Percentiles rank a stretch among this genome's conserved stretches.
phyloP scores from a whole-genome alignment of 1,284 basidiomycete genomes.

The Ustilago bromivora region DNA sequence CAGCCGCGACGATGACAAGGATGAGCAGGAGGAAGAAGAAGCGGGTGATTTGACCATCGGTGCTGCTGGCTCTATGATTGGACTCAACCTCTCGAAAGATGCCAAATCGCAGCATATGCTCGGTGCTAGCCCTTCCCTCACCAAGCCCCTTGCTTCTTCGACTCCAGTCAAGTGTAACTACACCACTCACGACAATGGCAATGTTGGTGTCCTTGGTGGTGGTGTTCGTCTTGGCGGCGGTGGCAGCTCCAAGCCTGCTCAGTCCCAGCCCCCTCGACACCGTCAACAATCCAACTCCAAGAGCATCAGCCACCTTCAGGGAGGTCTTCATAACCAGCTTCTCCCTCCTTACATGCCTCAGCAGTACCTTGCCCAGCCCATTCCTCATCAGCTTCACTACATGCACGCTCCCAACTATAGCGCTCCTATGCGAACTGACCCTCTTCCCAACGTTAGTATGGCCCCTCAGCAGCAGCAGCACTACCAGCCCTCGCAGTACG shows the following conservation, averaged over 20 bases:
- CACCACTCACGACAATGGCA: slow-evolving; percentile 62
- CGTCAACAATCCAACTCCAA: slow-evolving; percentile 43
- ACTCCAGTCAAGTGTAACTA: slow-evolving; percentile 52
- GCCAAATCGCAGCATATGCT: neutral
- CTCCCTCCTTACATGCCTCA: slow-evolving; percentile 21
- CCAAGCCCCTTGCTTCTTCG: slow-evolving; percentile 11
- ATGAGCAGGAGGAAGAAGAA: slow-evolving; percentile 29
- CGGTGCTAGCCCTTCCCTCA: neutral
- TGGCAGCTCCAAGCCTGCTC: neutral
- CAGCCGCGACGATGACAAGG: slow-evolving; percentile 21
- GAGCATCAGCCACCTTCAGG: slow-evolving; percentile 41
- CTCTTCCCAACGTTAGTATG: slow-evolving; percentile 26
- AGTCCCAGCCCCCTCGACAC: slow-evolving; percentile 14
- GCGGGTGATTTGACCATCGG: slow-evolving; percentile 48
- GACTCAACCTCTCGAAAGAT: slow-evolving; percentile 22
- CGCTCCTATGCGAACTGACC: slow-evolving; percentile 40
- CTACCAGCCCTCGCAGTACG: slow-evolving; percentile 5
- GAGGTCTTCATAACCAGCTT: slow-evolving; percentile 28
- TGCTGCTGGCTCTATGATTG: slow-evolving; percentile 28
- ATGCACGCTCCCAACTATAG: slow-evolving; percentile 31
- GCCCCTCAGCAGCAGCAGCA: slow-evolving; percentile 8
- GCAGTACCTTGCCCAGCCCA: neutral
- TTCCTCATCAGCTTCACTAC: slow-evolving; percentile 11
- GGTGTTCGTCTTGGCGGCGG: slow-evolving; percentile 58
- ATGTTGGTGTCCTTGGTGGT: slow-evolving; percentile 62